A percentile compares a stretch with the other conserved stretches of the same genome.
These are phyloP conservation scores for Lachancea lanzarotensis DNA, from an alignment of 805 yeast species.

Conservation along the genomic window DNA sequence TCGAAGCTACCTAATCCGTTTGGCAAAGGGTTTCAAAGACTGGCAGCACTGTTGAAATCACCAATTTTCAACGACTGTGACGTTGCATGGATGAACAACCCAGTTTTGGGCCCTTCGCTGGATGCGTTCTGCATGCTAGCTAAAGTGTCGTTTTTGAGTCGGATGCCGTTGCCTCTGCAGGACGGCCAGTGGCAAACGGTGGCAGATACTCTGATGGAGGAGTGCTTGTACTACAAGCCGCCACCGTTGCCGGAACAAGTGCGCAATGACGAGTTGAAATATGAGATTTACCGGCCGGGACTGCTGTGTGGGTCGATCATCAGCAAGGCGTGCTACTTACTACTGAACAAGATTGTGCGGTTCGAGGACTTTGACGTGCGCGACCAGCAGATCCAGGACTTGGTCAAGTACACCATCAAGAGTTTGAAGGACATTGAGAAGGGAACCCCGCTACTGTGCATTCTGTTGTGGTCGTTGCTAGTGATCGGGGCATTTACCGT, in stretches of 20 bases:
- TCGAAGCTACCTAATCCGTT: slow-evolving; percentile 17
- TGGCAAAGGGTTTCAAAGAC: slow-evolving; percentile 11
- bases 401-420: slow-evolving; percentile 15
- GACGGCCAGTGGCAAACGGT: slow-evolving; percentile 12
- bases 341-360: slow-evolving; percentile 14
- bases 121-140: slow-evolving; percentile 34
- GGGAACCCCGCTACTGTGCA: slow-evolving; percentile 17
- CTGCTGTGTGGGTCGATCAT: slow-evolving; percentile 18
- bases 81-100: slow-evolving; percentile 38
- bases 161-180: slow-evolving; percentile 15
- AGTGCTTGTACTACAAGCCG: slow-evolving; percentile 18
- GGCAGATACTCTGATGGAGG: slow-evolving; percentile 14
- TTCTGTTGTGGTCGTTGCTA: slow-evolving; percentile 16
- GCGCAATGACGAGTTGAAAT: slow-evolving; percentile 14
- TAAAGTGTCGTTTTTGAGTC: slow-evolving; percentile 34
- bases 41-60: slow-evolving; percentile 14
- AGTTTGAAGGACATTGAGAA: slow-evolving; percentile 15
- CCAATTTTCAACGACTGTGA: slow-evolving; percentile 24
- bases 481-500: slow-evolving; percentile 18
- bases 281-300: slow-evolving; percentile 17
- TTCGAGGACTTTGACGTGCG: slow-evolving; percentile 11
- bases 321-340: slow-evolving; percentile 17
- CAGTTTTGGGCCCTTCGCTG: slow-evolving; percentile 36
- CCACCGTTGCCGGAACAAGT: slow-evolving; percentile 16
- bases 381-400: slow-evolving; percentile 15